Percentiles rank a stretch among this genome's conserved stretches.
Evolutionary conservation across 106 monocot genomes (phyloP).

Genomic region (Apostasia ramifera): DNA sequence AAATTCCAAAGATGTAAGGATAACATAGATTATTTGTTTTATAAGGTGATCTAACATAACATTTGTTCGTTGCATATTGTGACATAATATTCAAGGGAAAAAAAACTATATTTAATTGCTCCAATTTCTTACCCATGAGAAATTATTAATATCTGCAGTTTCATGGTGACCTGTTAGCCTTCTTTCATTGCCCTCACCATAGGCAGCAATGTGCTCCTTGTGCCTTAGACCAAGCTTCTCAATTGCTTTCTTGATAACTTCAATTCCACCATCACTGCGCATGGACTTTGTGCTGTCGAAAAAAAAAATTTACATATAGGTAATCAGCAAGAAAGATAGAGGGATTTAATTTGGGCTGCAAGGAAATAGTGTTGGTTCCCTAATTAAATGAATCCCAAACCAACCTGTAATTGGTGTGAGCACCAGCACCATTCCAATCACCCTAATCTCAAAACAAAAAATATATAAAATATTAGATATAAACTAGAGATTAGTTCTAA

Average conservation of each 20-base stretch:
- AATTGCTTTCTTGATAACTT: conserved; percentile 62
- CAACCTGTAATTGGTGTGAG: conserved; percentile 76
- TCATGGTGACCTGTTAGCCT: conserved; percentile 48
- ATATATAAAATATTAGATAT: not conserved
- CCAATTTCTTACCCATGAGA: conserved; percentile 45
- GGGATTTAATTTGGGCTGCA: too few relatives aligned
- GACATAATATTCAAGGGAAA: too few relatives aligned
- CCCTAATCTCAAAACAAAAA: conserved; percentile 27
- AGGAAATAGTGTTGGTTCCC: too few relatives aligned
- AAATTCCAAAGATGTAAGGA: too few relatives aligned
- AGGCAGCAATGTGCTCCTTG: conserved; percentile 67
- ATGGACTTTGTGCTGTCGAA: conserved; percentile 57
- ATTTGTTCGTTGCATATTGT: too few relatives aligned
- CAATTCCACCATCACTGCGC: conserved; percentile 51
- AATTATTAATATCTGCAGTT: conserved; percentile 56
- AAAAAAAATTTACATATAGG: too few relatives aligned
- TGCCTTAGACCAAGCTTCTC: conserved; percentile 58
- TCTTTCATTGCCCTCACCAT: conserved; percentile 60
- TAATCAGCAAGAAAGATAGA: too few relatives aligned
- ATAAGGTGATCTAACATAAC: too few relatives aligned
- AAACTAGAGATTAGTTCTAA: not conserved
- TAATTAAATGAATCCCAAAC: too few relatives aligned
- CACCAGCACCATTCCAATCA: conserved; percentile 86
- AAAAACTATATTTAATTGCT: too few relatives aligned
- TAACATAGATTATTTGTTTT: too few relatives aligned